These are phyloP conservation scores for Ustilago shanxiensis DNA, from an alignment of 1,284 basidiomycete genomes.

Conservation along the genomic window DNA sequence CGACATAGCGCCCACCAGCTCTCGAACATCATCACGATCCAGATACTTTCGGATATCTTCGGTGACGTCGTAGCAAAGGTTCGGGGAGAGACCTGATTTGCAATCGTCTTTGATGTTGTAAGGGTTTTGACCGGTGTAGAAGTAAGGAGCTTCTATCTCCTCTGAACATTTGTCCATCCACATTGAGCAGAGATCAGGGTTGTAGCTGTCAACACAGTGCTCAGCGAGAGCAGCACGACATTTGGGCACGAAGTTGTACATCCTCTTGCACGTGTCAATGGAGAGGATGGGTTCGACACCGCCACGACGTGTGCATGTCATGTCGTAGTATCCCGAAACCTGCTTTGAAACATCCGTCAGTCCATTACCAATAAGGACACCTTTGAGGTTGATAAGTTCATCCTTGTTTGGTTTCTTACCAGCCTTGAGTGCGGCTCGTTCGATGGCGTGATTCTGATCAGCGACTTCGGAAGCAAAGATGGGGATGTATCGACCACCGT, in stretches of 20 bases:
- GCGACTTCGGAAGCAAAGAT: constrained; percentile 83
- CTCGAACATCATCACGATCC: constrained; percentile 60
- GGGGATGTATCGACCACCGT: constrained; percentile 81
- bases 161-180: constrained; percentile 42
- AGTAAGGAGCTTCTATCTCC: constrained; percentile 47
- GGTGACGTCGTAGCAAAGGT: constrained; percentile 59
- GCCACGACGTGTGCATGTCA: constrained; percentile 58
- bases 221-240: constrained; percentile 29
- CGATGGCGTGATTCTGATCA: constrained; percentile 77
- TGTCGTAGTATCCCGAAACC: constrained; percentile 57
- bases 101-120: constrained; percentile 65
- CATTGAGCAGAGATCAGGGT: constrained; percentile 33
- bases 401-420: constrained; percentile 74
- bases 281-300: constrained; percentile 45
- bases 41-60: constrained; percentile 60
- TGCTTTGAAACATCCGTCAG: constrained; percentile 71
- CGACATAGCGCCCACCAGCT: constrained; percentile 54
- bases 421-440: constrained; percentile 71
- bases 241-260: constrained; percentile 37
- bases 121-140: constrained; percentile 58
- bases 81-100: constrained; percentile 46
- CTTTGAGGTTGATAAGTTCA: constrained; percentile 78
- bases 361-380: constrained; percentile 81
- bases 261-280: constrained; percentile 58
- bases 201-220: constrained; percentile 47